Conservation (phyloP, 2,329 filamentous ascomycete species). For the Lachnellula hyalina region DNA sequence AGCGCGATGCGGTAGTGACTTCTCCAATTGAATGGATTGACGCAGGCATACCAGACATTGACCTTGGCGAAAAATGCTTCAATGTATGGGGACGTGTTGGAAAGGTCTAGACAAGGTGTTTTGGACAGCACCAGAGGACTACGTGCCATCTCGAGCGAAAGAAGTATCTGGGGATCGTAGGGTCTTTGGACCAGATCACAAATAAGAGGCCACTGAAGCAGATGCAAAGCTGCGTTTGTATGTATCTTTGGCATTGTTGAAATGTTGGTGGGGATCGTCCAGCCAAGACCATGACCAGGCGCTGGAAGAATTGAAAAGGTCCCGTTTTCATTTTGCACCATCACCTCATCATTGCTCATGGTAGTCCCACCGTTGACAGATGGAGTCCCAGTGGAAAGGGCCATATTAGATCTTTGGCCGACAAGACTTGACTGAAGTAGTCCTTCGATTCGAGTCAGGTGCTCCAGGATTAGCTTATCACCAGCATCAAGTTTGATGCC, state of each 20-base stretch:
- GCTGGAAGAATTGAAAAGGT: conserved; percentile 52
- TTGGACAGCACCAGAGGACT: conserved; percentile 67
- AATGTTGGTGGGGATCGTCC: conserved; percentile 63
- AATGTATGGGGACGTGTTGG: conserved; percentile 69
- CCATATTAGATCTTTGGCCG: conserved; percentile 45
- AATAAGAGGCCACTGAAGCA: conserved; percentile 77
- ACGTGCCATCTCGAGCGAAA: conserved; percentile 75
- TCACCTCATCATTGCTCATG: conserved; percentile 51
- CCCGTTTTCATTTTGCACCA: conserved; percentile 38
- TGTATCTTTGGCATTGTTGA: conserved; percentile 83
- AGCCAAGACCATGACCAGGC: conserved; percentile 64
- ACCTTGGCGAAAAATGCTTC: conserved; percentile 76
- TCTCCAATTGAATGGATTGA: conserved; percentile 77
- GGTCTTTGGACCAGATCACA: conserved; percentile 69
- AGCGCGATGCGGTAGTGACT: conserved; percentile 70
- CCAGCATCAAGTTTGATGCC: conserved; percentile 83
- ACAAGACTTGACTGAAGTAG: conserved; percentile 67
- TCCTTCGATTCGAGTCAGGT: conserved; percentile 70
- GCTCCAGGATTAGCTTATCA: conserved; percentile 79
- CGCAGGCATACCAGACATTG: conserved; percentile 81
- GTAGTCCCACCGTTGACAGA: conserved; percentile 59
- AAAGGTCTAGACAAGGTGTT: conserved; percentile 62
- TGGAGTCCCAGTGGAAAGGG: conserved; percentile 57
- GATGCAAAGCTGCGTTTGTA: conserved; percentile 72
- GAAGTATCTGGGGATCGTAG: conserved; percentile 74